Conservation (phyloP, 2,329 filamentous ascomycete genomes). For the Paramyrothecium sp. region DNA sequence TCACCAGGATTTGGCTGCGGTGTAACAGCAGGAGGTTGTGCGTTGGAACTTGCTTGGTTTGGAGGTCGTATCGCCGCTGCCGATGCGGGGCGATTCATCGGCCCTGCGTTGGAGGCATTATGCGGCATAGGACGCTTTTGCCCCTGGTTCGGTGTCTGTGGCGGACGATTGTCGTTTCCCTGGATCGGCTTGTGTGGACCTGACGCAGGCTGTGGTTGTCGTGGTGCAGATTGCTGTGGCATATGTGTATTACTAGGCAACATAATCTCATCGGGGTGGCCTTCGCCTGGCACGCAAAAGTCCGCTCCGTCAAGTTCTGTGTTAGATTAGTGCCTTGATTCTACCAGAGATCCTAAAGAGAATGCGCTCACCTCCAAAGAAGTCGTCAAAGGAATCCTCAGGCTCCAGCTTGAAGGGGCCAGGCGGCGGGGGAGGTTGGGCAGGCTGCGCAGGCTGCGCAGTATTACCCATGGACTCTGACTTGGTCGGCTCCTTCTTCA, state of each 20-base stretch:
- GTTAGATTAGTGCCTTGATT: slow-evolving; percentile 23
- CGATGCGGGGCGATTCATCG: slow-evolving; percentile 17
- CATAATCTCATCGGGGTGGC: slow-evolving; percentile 74
- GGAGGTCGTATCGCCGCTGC: slow-evolving; percentile 12
- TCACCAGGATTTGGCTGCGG: slow-evolving; percentile 29
- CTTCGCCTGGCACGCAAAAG: slow-evolving; percentile 67
- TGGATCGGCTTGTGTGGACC: slow-evolving; percentile 15
- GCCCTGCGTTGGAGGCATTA: slow-evolving; percentile 16
- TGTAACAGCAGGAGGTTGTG: slow-evolving; percentile 24
- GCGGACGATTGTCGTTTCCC: slow-evolving; percentile 17
- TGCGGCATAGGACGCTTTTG: slow-evolving; percentile 18
- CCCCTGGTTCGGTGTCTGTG: slow-evolving; percentile 31
- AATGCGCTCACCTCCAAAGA: slow-evolving; percentile 43
- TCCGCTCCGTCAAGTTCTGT: slow-evolving; percentile 75
- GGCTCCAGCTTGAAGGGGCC: slow-evolving; percentile 26
- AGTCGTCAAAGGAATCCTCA: slow-evolving; percentile 49
- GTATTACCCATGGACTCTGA: slow-evolving; percentile 10
- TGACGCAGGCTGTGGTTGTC: slow-evolving; percentile 12
- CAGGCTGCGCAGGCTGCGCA: neutral
- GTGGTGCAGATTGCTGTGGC: slow-evolving; percentile 16
- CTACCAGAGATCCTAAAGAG: slow-evolving; percentile 21
- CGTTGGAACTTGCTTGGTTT: slow-evolving; percentile 20
- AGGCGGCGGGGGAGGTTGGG: slow-evolving; percentile 5
- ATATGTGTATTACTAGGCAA: slow-evolving; percentile 31
- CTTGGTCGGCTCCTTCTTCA: slow-evolving; percentile 52